These are phyloP conservation scores for Phallus indusiatus DNA, from an alignment of 768 basidiomycete genomes.

Conservation along the genomic window DNA sequence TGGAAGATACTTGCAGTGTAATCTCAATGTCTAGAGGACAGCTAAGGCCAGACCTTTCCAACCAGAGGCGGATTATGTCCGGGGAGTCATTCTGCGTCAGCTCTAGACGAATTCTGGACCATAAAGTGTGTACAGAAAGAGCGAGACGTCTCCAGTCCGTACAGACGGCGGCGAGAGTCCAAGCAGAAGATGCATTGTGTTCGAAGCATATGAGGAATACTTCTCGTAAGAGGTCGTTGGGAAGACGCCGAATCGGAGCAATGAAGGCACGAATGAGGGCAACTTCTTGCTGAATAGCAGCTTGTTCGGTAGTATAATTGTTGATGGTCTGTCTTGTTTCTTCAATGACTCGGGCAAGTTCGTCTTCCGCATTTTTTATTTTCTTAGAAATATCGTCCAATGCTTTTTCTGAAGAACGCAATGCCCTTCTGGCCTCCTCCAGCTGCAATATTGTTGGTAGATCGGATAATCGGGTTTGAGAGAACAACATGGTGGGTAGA, in stretches of 20 bases:
- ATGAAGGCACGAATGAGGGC: slow-evolving; percentile 51
- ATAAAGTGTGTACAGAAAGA: slow-evolving; percentile 56
- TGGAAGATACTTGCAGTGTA: slow-evolving; percentile 43
- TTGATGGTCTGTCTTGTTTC: slow-evolving; percentile 46
- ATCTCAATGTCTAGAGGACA: slow-evolving; percentile 77
- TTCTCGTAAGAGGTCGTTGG: slow-evolving; percentile 61
- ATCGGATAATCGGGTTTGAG: slow-evolving; percentile 29
- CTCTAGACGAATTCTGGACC: slow-evolving; percentile 74
- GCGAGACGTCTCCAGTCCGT: slow-evolving; percentile 56
- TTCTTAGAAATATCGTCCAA: slow-evolving; percentile 30
- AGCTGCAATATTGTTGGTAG: slow-evolving; percentile 51
- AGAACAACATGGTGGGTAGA: neutral
- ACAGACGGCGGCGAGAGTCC: slow-evolving; percentile 66
- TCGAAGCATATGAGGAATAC: slow-evolving; percentile 66
- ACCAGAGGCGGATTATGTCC: slow-evolving; percentile 74
- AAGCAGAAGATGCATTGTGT: slow-evolving; percentile 62
- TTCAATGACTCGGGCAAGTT: slow-evolving; percentile 47
- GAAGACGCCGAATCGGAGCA: slow-evolving; percentile 62
- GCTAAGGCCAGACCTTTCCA: slow-evolving; percentile 63
- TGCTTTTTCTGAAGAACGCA: slow-evolving; percentile 23
- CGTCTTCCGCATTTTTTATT: slow-evolving; percentile 45
- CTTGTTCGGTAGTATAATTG: slow-evolving; percentile 42
- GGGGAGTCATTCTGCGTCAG: slow-evolving; percentile 63
- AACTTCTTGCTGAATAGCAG: slow-evolving; percentile 38
- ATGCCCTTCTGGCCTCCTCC: slow-evolving; percentile 39